Evolutionary conservation across 164 flowering plant species (phyloP), one percentile per base, ranked within the genome.

Genomic region (Nymphaea colorata): DNA sequence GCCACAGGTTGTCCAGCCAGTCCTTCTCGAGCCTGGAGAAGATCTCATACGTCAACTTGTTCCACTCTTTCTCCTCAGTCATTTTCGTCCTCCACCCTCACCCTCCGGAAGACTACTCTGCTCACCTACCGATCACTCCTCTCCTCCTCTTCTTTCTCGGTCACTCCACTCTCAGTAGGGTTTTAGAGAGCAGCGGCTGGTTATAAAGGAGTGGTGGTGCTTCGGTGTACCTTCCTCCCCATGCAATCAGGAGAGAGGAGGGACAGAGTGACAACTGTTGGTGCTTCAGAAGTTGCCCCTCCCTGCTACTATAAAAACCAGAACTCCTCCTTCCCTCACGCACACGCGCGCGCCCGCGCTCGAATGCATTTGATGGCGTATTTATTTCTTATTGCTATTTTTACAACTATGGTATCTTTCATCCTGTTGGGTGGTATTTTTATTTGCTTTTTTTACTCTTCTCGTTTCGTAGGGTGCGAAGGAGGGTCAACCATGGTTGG

Each of bases 21-120:
- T 61, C 42, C 64, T 61, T 41, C 41, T 61, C 64, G 16, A 61
- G 18, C 64, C 42, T 61, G 7, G 64, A 61, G 64, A 61, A 61
- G 64, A 61, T 61, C 42, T 61, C 64, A 61, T 11, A 61, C 7
- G 64, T 61, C 41, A 61, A 17, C n/a, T 17, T 61, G 11, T 41
- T 17, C 64, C 64, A 61, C 42, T 61, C 64, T 61, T 61, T 61
- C 64, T 61, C 64, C 17, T 61, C 6, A 2, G 10, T 17, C 64
- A 12, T 17, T 15, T 8, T 15, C 15, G 14, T 51, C 57, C 14
- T 10, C 57, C 57, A 8, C 57, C 57, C 36, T 25, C 36, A 1
- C 36, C 0, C 36, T 25, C 36, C 36, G 36, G 36, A 25, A 25
- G 36, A 1, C 36, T 0, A 25, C 36, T 25, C 36, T 25, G 36